Evolutionary conservation across 1,284 basidiomycete species (phyloP), one percentile per base, ranked within the genome.

Genomic region (Cutaneotrichosporon arboriforme): DNA sequence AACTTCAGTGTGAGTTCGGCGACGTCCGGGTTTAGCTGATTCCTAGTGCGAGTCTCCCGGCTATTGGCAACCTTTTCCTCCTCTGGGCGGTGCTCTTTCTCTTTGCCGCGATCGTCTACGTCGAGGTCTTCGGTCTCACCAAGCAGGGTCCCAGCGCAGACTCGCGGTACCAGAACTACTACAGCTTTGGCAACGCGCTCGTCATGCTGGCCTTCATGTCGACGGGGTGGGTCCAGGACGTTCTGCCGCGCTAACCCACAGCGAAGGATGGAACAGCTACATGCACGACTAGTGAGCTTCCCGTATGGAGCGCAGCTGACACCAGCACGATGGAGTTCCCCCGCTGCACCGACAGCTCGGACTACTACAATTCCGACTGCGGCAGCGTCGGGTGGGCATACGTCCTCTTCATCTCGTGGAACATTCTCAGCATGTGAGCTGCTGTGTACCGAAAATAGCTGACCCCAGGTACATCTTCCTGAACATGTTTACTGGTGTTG

Each of bases 401-500:
- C 70, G 79, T 81, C 1, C 77, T 98, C 23, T 97, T 97, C 77
- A 96, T 97, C 64, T 83, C 87, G 0, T 98, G 94, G 94, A 97
- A 97, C 70, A 78, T 98, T 37, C 79, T 97, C 46, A 93, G 89
- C 80, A 97, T 97, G 90, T 90, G 61, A 66, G 84, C 67, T 36
- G 23, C 55, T 51, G 38, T 35, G 58, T 33, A 46, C 49, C 1
- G 4, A 8, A 10, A 7, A 5, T 31, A 31, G 34, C 46, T 57
- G 49, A 52, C 51, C 4, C 40, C 8, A 68, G 91, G 90, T 92
- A 91, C 69, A 90, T 93, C 65, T 93, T 97, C 76, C 82, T 90
- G 63, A 96, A 96, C 77, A 85, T 93, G 83, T 92, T 92, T 72
- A 90, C 88, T 76, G 88, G 87, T 85, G 90, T 93, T 58, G 88